Evolutionary conservation across 2,329 filamentous ascomycete genomes (phyloP).

Genomic region (Microsporum ferrugineum): DNA sequence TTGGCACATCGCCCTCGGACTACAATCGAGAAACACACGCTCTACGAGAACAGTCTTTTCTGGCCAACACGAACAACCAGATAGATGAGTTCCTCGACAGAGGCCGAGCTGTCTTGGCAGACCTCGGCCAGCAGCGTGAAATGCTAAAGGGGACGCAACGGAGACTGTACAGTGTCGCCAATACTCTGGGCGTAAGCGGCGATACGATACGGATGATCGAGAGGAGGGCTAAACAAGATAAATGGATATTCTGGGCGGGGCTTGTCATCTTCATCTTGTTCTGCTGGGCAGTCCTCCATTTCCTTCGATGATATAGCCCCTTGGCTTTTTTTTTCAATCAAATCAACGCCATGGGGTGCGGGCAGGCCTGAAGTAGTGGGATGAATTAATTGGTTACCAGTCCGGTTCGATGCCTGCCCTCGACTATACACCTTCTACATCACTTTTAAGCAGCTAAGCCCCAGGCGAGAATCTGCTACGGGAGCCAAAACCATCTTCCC

Average conservation of each 20-base stretch:
- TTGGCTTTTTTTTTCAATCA: not conserved
- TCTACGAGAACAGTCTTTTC: constrained; percentile 80
- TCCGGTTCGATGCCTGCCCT: not conserved
- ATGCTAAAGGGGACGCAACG: constrained; percentile 92
- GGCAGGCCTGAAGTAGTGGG: not conserved
- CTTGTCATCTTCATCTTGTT: constrained; percentile 80
- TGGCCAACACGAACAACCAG: constrained; percentile 66
- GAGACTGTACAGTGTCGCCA: constrained; percentile 81
- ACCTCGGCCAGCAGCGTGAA: constrained; percentile 80
- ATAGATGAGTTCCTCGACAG: constrained; percentile 90
- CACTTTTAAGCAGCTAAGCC: not conserved
- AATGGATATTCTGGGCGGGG: constrained; percentile 91
- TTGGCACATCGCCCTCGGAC: constrained; percentile 41
- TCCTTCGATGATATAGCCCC: constrained; percentile 48
- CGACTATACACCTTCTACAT: not conserved
- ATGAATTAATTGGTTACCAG: not conserved
- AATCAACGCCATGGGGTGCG: not conserved
- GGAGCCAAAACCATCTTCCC: not conserved
- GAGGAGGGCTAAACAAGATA: constrained; percentile 80
- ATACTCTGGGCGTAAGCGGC: constrained; percentile 82
- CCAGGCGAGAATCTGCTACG: not conserved
- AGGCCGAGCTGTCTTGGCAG: constrained; percentile 78
- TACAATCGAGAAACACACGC: constrained; percentile 68
- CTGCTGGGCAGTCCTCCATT: constrained; percentile 84
- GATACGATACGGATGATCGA: constrained; percentile 98